These are phyloP conservation scores for Gorgonomyces haynaldii DNA, from an alignment of 192 early-diverging fungal genomes.

Conservation along the genomic window DNA sequence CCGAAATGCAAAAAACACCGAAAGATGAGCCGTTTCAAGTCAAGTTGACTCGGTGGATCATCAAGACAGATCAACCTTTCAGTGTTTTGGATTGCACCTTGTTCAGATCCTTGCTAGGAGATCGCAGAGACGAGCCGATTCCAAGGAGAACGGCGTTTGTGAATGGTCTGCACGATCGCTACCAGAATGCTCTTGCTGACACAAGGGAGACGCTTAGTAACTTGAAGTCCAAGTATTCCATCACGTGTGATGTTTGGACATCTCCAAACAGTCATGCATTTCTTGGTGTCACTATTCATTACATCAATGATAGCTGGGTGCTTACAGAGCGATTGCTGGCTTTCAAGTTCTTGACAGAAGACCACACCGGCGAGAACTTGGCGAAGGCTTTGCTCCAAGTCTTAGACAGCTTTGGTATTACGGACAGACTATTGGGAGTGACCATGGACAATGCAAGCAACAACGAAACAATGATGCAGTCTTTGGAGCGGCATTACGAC, in stretches of 20 bases:
- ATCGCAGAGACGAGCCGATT: no score
- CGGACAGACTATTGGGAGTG: conserved; percentile 1
- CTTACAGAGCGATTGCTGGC: background rate
- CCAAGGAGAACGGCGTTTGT: no score
- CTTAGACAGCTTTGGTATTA: background rate
- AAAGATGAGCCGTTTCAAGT: no score
- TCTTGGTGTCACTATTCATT: conserved; percentile 5
- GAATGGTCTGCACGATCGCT: no score
- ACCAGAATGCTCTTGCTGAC: no score
- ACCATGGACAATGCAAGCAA: conserved; percentile 5
- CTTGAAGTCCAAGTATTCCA: conserved; percentile 5
- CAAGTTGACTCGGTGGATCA: no score
- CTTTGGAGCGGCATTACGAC: background rate
- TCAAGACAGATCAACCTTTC: no score
- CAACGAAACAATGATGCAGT: background rate
- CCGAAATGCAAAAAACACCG: no score
- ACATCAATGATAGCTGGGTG: background rate
- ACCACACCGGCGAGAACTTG: background rate
- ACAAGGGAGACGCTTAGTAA: no score
- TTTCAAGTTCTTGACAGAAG: background rate
- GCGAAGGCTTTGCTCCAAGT: conserved; percentile 1
- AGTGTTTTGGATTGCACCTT: no score
- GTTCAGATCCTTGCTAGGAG: no score
- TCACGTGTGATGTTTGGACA: conserved; percentile 4
- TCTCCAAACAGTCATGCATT: background rate